Conservation (phyloP, 2,329 filamentous ascomycete genomes). For the Pyrenophora tritici-repentis region DNA sequence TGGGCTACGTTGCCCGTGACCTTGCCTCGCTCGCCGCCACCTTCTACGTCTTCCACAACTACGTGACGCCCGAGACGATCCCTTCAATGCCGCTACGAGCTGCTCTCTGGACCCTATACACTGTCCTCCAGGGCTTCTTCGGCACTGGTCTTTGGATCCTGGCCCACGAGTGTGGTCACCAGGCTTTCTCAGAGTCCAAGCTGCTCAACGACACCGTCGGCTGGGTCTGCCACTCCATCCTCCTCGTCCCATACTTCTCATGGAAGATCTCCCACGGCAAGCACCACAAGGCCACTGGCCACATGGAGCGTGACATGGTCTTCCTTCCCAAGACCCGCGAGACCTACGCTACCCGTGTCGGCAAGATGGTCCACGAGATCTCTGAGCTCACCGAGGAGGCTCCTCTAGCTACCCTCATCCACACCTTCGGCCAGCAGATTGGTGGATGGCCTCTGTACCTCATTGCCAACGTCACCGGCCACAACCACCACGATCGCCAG, state of each 20-base stretch:
- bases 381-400: constrained; percentile 93
- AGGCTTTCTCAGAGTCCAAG: constrained; percentile 93
- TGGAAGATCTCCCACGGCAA: constrained; percentile 99
- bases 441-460: constrained; percentile 94
- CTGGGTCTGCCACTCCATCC: constrained; percentile 85
- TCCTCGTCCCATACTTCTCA: constrained; percentile 96
- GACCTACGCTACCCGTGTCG: constrained; percentile 75
- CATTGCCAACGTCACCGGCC: constrained; percentile 88
- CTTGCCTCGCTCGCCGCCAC: constrained; percentile 71
- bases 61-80: constrained; percentile 81
- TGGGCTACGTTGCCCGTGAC: constrained; percentile 86
- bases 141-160: constrained; percentile 95
- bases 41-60: constrained; percentile 89
- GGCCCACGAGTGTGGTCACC: constrained; percentile 97
- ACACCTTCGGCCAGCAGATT: constrained; percentile 83
- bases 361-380: constrained; percentile 78
- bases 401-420: constrained; percentile 75
- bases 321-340: constrained; percentile 93
- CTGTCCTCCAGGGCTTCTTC: constrained; percentile 87
- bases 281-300: constrained; percentile 98
- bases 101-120: constrained; percentile 69
- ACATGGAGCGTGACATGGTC: constrained; percentile 98
- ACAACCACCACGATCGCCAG: constrained; percentile 92
- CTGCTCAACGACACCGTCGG: constrained; percentile 88
- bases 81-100: constrained; percentile 70